phyloP scores from a whole-genome alignment of 1,284 basidiomycete species.

The Polyporus tsugae region DNA sequence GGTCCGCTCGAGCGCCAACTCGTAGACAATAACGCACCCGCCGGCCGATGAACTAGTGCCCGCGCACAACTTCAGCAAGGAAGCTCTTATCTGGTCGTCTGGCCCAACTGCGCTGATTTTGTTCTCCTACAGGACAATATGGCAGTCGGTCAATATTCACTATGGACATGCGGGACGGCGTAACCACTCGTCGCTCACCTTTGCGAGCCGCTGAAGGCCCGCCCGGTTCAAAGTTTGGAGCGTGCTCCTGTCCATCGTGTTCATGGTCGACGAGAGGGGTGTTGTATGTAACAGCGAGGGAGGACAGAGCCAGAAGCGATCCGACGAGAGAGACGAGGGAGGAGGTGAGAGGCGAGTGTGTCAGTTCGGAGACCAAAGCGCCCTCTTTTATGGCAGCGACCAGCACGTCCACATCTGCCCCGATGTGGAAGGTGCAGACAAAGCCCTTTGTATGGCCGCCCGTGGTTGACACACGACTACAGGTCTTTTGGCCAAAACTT shows the following conservation, averaged over 20 bases:
- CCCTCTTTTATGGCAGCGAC: no score
- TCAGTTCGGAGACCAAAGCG: no score
- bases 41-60: no score
- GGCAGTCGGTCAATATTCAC: no score
- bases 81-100: background rate
- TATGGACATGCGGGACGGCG: no score
- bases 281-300: background rate
- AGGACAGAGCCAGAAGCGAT: background rate
- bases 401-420: no score
- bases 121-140: background rate
- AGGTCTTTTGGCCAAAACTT: background rate
- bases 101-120: background rate
- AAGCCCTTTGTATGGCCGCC: background rate
- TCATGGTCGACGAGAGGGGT: background rate
- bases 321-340: background rate
- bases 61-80: background rate
- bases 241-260: background rate
- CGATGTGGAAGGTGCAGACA: background rate
- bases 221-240: background rate
- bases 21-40: background rate
- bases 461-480: background rate
- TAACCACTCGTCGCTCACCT: conserved; percentile 1
- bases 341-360: no score
- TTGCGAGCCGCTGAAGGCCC: background rate
- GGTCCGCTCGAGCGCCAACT: no score